These are phyloP conservation scores for Exsudoporus floridanus DNA, from an alignment of 1,284 basidiomycete genomes.

Conservation along the genomic window DNA sequence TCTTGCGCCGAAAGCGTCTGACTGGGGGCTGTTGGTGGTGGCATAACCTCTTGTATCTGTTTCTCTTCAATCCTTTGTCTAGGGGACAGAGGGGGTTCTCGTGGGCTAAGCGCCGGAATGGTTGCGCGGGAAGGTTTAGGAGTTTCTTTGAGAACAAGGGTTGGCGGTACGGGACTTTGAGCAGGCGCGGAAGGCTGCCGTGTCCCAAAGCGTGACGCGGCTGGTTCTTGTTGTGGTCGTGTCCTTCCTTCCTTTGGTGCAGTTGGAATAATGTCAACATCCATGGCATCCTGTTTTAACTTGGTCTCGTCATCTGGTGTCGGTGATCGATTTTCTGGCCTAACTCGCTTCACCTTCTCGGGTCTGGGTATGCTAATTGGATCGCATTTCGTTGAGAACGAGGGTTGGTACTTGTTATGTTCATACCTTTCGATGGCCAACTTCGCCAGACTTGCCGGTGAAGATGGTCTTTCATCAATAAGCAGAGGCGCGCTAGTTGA, in stretches of 20 bases:
- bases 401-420: slow-evolving; percentile 4
- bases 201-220: slow-evolving; percentile 23
- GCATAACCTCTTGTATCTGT: slow-evolving; percentile 49
- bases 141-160: slow-evolving; percentile 22
- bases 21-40: slow-evolving; percentile 74
- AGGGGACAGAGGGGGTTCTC: slow-evolving; percentile 46
- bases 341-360: slow-evolving; percentile 70
- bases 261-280: slow-evolving; percentile 35
- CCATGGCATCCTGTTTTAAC: slow-evolving; percentile 39
- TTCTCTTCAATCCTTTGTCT: slow-evolving; percentile 34
- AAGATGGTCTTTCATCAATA: slow-evolving; percentile 23
- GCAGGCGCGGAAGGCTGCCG: slow-evolving; percentile 17
- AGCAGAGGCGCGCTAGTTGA: slow-evolving; percentile 26
- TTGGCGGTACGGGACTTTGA: slow-evolving; percentile 18
- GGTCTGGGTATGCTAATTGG: slow-evolving; percentile 63
- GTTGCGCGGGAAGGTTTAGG: slow-evolving; percentile 15
- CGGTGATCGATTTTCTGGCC: slow-evolving; percentile 53
- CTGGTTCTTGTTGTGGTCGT: slow-evolving; percentile 17
- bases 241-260: slow-evolving; percentile 28
- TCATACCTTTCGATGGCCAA: slow-evolving; percentile 65
- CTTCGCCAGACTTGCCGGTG: slow-evolving; percentile 46
- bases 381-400: slow-evolving; percentile 6
- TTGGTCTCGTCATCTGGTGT: slow-evolving; percentile 36
- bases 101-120: slow-evolving; percentile 29
- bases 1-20: slow-evolving; percentile 80